Base-by-base conservation (phyloP, 805 yeast genomes). In the Zygosaccharomyces rouxii region DNA sequence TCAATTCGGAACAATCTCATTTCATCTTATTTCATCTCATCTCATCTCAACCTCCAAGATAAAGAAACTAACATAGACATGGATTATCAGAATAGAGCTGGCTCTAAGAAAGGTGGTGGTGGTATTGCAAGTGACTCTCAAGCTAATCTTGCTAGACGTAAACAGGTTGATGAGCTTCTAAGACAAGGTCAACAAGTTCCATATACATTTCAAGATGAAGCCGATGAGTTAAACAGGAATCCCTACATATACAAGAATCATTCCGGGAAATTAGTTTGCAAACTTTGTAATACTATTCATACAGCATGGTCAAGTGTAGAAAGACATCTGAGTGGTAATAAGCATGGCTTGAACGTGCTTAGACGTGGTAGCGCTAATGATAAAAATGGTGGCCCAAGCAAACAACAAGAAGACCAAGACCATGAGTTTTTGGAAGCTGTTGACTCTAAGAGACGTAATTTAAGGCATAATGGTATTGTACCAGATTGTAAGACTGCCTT, bases 71-170 rank as follows among this genome's bases (percentile, higher is more conserved):
- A 30, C 38, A 45, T 23, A 23, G 21, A 35, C 5, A 89, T 89
- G 97, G 96, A 89, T 65, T 87, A 87, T 62, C 90, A 88, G 53
- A 86, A 86, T 56, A 70, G 96, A 59, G 95, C 86, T 2, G 96
- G 96, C 39, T 84, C 95, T 5, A 89, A 89, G 68, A 82, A 87
- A 63, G 97, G 97, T 30, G 80, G 84, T 25, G 97, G 97, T 55
- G 97, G 96, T 5, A 73, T 89, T 16, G 97, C 96, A 0, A 86
- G 86, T 4, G 70, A 73, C 38, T 78, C 81, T 18, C 89, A 85
- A 54, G 73, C 83, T 5, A 86, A 86, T 58, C 78, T 81, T 4
- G 84, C 84, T 39, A 73, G 90, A 41, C 72, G 83, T 48, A 81
- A 81, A 49, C 75, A 95, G 33, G 77, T 89, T 7, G 76, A 81